Conservation (phyloP, 176 grass and related monocot species). For the Neostapfia colusana region DNA sequence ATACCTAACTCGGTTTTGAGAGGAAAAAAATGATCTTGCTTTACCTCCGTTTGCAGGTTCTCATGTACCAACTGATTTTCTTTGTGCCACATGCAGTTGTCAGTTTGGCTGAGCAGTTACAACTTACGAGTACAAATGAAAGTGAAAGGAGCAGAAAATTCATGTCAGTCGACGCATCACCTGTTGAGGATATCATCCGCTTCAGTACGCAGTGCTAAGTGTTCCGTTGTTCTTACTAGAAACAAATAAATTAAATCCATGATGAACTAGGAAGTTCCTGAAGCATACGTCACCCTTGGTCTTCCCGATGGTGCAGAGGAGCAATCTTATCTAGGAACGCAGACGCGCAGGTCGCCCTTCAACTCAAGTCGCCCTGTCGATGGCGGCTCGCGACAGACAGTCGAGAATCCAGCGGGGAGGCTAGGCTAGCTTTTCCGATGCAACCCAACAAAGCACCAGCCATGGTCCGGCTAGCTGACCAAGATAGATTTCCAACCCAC, state of each 20-base stretch:
- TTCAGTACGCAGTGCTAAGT: neutral
- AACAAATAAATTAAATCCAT: neutral
- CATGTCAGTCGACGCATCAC: too few relatives aligned
- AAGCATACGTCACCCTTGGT: neutral
- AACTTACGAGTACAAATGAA: neutral
- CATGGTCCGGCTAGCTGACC: neutral
- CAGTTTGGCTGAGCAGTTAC: neutral
- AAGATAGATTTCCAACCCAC: slow-evolving; percentile 1
- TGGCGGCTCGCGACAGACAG: neutral
- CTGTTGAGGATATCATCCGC: too few relatives aligned
- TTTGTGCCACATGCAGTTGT: neutral
- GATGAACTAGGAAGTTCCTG: neutral
- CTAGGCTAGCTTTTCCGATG: neutral
- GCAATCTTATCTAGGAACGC: neutral
- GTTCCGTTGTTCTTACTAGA: neutral
- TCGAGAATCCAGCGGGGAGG: neutral
- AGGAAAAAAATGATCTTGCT: neutral
- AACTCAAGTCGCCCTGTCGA: slow-evolving; percentile 9
- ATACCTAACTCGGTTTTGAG: slow-evolving; percentile 7
- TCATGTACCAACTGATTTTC: too few relatives aligned
- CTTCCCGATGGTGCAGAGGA: slow-evolving; percentile 22
- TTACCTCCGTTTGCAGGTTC: too few relatives aligned
- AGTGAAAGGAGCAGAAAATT: too few relatives aligned
- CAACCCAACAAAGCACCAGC: neutral
- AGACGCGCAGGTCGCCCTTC: neutral